Evolutionary conservation across 2,329 filamentous ascomycete species (phyloP).

Genomic region (Anthostomella pinea): DNA sequence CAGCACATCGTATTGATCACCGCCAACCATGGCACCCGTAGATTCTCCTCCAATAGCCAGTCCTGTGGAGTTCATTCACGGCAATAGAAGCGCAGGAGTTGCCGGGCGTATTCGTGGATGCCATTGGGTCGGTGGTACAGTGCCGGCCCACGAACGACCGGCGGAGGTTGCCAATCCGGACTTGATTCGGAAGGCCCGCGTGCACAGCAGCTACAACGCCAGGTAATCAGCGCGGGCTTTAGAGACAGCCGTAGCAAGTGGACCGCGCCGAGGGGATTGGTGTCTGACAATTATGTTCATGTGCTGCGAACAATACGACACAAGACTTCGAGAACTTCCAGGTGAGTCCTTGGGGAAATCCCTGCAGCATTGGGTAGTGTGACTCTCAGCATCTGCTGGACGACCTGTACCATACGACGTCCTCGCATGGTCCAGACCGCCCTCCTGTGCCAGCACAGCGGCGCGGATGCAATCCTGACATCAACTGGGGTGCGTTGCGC

Average conservation of each 20-base stretch:
- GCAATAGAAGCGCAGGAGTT: constrained; percentile 1
- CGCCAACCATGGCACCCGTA: background rate
- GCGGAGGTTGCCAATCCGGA: constrained; percentile 26
- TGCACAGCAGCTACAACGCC: background rate
- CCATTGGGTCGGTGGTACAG: constrained; percentile 19
- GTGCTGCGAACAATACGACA: no score
- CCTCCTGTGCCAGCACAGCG: constrained; percentile 12
- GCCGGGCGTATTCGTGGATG: constrained; percentile 8
- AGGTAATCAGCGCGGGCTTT: constrained; percentile 2
- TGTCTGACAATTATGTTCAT: no score
- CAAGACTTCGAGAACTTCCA: no score
- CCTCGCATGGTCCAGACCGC: no score
- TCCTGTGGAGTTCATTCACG: constrained; percentile 4
- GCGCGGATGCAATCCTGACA: constrained; percentile 7
- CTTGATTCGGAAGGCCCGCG: constrained; percentile 20
- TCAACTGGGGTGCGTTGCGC: constrained; percentile 1
- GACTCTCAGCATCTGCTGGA: background rate
- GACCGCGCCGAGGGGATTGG: background rate
- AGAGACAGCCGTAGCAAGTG: background rate
- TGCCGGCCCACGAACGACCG: constrained; percentile 8
- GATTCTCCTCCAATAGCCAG: constrained; percentile 11
- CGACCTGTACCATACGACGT: constrained; percentile 3
- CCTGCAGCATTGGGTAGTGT: background rate
- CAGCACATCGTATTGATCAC: constrained; percentile 2
- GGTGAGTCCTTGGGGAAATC: no score